Evolutionary conservation across 352 stramenopile species (phyloP), one percentile per base, ranked within the genome.

Genomic region (Globisporangium okanoganense): DNA sequence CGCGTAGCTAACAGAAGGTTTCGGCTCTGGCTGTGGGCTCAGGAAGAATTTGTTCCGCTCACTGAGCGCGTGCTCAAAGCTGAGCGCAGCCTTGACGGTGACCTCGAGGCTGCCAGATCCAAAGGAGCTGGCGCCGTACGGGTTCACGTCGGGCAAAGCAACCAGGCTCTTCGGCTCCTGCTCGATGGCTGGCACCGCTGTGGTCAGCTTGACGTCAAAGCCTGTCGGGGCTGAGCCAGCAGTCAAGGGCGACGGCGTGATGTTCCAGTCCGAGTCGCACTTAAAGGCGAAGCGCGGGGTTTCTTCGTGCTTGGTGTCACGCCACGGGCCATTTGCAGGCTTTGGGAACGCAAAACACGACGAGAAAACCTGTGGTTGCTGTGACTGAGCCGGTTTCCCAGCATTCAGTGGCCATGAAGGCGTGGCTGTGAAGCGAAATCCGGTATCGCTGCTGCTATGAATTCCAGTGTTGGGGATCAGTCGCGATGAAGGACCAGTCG

Each of bases 71-170:
- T 36, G 40, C 62, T 71, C 24, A 52, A 60, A 45, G 36, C 36
- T 35, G 13, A 85, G 65, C 12, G 73, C 77, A 16, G 68, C 65
- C 40, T 85, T 72, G 36, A 85, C 71, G n/a, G 73, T 75, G 36
- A 83, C 64, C 43, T 92, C 80, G 7, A 92, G 61, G 3, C 85
- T 62, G 3, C 75, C 74, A 25, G 65, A 60, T 22, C 76, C 76
- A 50, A 76, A 81, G 10, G 71, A 70, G 12, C 76, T 78, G 5
- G 72, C 62, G n/a, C 78, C 79, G 57, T 88, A 91, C 10, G 79
- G 82, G 55, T 86, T 76, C 8, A 67, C 70, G 40, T 88, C 75
- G 0, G 73, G 76, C 2, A 61, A 64, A 38, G 82, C 79, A n/a
- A 87, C 65, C 44, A 92, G 52, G 35, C 56, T 67, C 31, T 59